Evolutionary conservation across 2,329 filamentous ascomycete genomes (phyloP).

Genomic region (Colletotrichum tropicicola): DNA sequence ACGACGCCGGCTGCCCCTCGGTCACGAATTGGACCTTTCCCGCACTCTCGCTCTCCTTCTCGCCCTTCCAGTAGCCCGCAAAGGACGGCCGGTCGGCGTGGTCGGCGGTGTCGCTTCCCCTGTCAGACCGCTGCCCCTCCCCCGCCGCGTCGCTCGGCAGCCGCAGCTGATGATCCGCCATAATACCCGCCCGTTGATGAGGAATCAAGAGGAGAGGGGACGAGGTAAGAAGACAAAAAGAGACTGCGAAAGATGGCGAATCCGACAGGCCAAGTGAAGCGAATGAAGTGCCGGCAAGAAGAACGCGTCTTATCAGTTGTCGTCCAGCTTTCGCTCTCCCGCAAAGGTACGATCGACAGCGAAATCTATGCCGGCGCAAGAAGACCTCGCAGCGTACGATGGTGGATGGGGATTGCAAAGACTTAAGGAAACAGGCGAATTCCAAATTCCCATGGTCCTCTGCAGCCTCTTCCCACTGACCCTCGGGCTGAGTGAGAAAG

Average conservation of each 20-base stretch:
- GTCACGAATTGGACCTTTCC: slow-evolving; percentile 47
- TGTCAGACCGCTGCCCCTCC: background rate
- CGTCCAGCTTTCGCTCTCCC: no score
- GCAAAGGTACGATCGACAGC: background rate
- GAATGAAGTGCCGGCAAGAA: background rate
- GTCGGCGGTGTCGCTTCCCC: slow-evolving; percentile 24
- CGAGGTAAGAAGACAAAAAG: background rate
- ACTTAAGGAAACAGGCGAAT: slow-evolving; percentile 17
- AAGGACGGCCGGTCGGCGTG: slow-evolving; percentile 52
- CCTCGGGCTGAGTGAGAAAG: background rate
- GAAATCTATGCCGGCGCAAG: background rate
- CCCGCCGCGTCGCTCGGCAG: slow-evolving; percentile 3
- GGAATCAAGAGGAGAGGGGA: background rate
- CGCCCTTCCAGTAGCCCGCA: slow-evolving; percentile 55
- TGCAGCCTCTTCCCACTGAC: background rate
- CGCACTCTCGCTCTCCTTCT: slow-evolving; percentile 46
- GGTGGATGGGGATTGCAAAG: background rate
- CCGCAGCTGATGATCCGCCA: slow-evolving; percentile 21
- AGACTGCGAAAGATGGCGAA: background rate
- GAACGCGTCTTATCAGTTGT: no score
- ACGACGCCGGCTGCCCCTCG: slow-evolving; percentile 35
- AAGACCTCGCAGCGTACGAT: background rate
- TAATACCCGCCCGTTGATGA: slow-evolving; percentile 5
- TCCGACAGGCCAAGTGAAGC: background rate
- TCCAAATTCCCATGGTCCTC: slow-evolving; percentile 16